Evolutionary conservation across 83 land plant genomes (phyloP).

Genomic region (Thuja plicata): DNA sequence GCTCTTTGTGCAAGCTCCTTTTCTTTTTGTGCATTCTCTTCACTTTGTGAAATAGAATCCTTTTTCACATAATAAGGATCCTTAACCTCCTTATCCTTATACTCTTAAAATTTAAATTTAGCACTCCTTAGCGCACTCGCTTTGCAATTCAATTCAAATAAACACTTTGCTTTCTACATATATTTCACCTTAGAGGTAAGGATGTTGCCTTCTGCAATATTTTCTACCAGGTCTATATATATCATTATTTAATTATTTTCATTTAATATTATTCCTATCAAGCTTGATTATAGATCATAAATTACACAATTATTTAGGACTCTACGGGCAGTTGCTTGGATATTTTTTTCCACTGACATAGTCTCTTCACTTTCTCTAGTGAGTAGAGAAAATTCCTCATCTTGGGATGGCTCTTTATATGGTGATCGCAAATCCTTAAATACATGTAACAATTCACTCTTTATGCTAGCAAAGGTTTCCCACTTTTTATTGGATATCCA

Average conservation of each 20-base stretch:
- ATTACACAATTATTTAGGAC: too few relatives aligned
- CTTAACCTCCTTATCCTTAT: slow-evolving; percentile 19
- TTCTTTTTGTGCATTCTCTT: too few relatives aligned
- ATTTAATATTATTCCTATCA: slow-evolving; percentile 63
- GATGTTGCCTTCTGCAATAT: too few relatives aligned
- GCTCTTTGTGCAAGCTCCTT: too few relatives aligned
- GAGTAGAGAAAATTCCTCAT: slow-evolving; percentile 78
- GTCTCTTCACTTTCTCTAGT: slow-evolving; percentile 89
- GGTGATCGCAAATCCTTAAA: too few relatives aligned
- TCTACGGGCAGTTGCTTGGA: slow-evolving; percentile 75
- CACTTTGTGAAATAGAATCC: too few relatives aligned
- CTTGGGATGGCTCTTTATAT: slow-evolving; percentile 64
- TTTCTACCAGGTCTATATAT: slow-evolving; percentile 31
- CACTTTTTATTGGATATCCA: too few relatives aligned
- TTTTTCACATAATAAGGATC: too few relatives aligned
- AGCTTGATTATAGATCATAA: slow-evolving; percentile 81
- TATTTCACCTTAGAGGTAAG: slow-evolving; percentile 85
- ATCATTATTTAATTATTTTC: slow-evolving; percentile 77
- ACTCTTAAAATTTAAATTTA: slow-evolving; percentile 27
- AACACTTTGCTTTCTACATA: too few relatives aligned
- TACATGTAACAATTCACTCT: too few relatives aligned
- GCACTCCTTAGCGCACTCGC: slow-evolving; percentile 59
- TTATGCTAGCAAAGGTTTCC: too few relatives aligned
- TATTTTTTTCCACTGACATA: slow-evolving; percentile 66
- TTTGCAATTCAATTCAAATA: too few relatives aligned